A percentile compares a stretch with the other conserved stretches of the same genome.
phyloP scores from a whole-genome alignment of 1,139 yeast genomes.

The Diutina catenulata region DNA sequence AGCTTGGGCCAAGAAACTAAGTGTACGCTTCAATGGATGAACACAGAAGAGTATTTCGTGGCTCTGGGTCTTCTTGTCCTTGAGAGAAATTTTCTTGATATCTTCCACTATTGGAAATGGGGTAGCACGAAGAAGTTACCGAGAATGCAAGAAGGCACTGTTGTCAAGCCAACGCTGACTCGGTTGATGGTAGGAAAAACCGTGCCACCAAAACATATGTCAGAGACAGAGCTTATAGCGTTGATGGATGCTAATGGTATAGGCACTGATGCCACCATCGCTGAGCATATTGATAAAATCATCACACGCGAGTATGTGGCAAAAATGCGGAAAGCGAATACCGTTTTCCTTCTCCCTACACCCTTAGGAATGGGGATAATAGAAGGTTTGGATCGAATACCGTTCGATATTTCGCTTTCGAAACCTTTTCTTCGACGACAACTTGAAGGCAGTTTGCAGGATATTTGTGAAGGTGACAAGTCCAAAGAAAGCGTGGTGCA shows the following conservation, averaged over 20 bases:
- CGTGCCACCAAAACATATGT: conserved; percentile 67
- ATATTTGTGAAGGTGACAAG: conserved; percentile 55
- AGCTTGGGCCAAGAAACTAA: conserved; percentile 69
- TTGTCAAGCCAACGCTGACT: conserved; percentile 39
- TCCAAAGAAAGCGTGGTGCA: conserved; percentile 43
- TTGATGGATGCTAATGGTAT: conserved; percentile 96
- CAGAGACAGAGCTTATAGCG: conserved; percentile 86
- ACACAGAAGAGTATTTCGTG: conserved; percentile 42
- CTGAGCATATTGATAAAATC: conserved; percentile 89
- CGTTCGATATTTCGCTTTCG: conserved; percentile 64
- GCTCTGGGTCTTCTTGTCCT: conserved; percentile 64
- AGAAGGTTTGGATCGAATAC: conserved; percentile 77
- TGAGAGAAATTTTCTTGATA: conserved; percentile 67
- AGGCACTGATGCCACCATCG: conserved; percentile 98
- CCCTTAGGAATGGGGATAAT: conserved; percentile 78
- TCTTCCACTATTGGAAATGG: conserved; percentile 78
- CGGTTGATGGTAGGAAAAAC: conserved; percentile 67
- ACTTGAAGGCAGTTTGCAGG: conserved; percentile 55
- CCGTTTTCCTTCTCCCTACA: conserved; percentile 56
- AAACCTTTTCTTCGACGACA: conserved; percentile 81
- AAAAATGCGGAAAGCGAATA: conserved; percentile 26
- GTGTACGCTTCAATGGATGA: conserved; percentile 63
- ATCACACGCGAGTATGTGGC: conserved; percentile 53
- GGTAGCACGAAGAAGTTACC: conserved; percentile 59
- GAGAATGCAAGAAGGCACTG: conserved; percentile 43